Percentiles rank a stretch among this genome's conserved stretches.
phyloP scores from a whole-genome alignment of 257 asterid genomes.

The Plantago major region DNA sequence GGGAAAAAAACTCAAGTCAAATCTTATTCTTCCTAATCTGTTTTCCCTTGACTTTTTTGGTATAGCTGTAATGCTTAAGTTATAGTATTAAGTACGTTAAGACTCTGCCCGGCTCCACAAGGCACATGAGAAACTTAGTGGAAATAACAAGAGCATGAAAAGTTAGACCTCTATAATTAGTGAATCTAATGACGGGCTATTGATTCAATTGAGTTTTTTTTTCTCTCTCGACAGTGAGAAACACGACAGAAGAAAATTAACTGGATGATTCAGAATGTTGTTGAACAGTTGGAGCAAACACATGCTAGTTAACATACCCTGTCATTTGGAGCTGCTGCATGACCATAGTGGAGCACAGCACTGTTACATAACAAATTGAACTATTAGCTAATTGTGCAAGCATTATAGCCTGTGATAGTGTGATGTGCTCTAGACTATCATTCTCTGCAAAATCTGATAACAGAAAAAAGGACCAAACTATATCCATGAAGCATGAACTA shows the following conservation, averaged over 20 bases:
- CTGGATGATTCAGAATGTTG: neutral
- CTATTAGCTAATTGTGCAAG: constrained; percentile 26
- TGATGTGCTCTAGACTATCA: neutral
- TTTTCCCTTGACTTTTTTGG: too few species aligned
- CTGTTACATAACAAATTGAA: constrained; percentile 34
- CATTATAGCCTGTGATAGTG: constrained; percentile 19
- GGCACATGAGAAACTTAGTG: too few species aligned
- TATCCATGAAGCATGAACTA: neutral
- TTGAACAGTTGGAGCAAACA: constrained; percentile 7
- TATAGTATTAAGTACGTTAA: too few species aligned
- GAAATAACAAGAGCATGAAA: too few species aligned
- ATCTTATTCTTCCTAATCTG: too few species aligned
- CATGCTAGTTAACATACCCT: constrained; percentile 47
- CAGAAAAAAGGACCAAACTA: neutral
- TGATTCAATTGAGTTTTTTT: too few species aligned
- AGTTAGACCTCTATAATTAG: too few species aligned
- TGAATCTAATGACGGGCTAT: too few species aligned
- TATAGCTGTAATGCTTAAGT: too few species aligned
- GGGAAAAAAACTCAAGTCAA: too few species aligned
- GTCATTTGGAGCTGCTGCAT: constrained; percentile 98
- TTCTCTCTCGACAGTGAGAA: neutral
- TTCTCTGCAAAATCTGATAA: neutral
- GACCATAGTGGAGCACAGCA: constrained; percentile 96
- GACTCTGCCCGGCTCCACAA: too few species aligned
- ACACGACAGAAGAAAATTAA: neutral